Conservation (phyloP, 495 filamentous ascomycete genomes). For the Thozetella sp. region DNA sequence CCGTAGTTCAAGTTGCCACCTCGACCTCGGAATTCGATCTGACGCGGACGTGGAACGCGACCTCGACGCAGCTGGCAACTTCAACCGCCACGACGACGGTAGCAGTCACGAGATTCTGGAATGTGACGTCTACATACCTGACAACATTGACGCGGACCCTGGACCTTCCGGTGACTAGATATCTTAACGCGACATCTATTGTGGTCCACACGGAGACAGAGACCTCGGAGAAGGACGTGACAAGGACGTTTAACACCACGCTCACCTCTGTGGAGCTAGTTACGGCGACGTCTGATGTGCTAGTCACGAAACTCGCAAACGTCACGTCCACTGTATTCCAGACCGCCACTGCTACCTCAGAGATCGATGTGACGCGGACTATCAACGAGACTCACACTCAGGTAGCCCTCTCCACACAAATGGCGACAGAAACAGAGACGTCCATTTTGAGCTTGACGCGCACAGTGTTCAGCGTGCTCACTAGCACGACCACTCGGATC, state of each 20-base stretch:
- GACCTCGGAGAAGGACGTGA: background rate
- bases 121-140: background rate
- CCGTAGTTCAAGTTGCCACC: background rate
- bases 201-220: background rate
- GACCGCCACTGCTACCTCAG: background rate
- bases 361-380: background rate
- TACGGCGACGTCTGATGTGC: background rate
- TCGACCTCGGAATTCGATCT: background rate
- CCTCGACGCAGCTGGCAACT: background rate
- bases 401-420: background rate
- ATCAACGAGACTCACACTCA: background rate
- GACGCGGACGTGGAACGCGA: background rate
- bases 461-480: background rate
- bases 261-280: background rate
- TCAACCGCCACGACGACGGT: background rate
- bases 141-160: background rate
- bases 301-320: background rate
- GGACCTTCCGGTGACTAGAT: background rate
- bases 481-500: background rate
- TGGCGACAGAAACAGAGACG: background rate
- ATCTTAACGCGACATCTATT: background rate
- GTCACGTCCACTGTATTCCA: background rate
- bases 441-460: background rate
- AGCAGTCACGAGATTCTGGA: background rate
- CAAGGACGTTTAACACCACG: background rate